Base-by-base conservation (phyloP, 2,329 filamentous ascomycete species). In the Calcarisporium arbuscula region DNA sequence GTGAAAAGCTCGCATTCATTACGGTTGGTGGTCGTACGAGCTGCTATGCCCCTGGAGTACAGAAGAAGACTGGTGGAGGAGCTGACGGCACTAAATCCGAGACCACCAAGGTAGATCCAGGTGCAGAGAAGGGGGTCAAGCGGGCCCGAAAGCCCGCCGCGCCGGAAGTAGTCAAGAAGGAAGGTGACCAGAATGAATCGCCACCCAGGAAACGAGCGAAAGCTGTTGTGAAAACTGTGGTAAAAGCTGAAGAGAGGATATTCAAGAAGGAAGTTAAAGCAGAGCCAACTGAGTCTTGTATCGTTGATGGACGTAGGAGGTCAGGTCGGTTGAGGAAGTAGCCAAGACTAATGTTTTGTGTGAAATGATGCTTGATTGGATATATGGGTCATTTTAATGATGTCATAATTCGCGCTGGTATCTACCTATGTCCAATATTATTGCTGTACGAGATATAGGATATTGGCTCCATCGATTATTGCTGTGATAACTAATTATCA, bases 1-100 rank as follows among this genome's bases (percentile, higher is more conserved):
- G 92, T 0, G 82, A 88, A 43, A 88, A 83, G 58, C 80, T 96
- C 29, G 78, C 80, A 0, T 92, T 90, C 52, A 61, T 96, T 31
- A 95, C 83, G 1, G 90, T 96, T 1, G 90, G 90, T 1, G 89
- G 90, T 3, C 70, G 92, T 29, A 96, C 92, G 4, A 95, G 86
- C 51, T 94, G 89, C 30, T 82, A 90, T 34, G 87, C 94, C 1
- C 88, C 88, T 0, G 77, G 70, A 10, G 64, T 92, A 19, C 92
- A 96, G 64, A 94, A 88, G 67, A 95, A 94, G 67, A 73, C 59
- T 0, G 71, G 70, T 0, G 53, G 54, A 4, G 56, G 67, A 5
- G 56, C 54, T 5, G 42, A 58, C 1, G 60, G 60, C 1, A 58
- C 64, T 19, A 72, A 73, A 43, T 61, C 66, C 29, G 61, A 68